Percentiles rank a stretch among this genome's conserved stretches.
phyloP scores from a whole-genome alignment of 441 rosid species.

The Gossypium schwendimanii region DNA sequence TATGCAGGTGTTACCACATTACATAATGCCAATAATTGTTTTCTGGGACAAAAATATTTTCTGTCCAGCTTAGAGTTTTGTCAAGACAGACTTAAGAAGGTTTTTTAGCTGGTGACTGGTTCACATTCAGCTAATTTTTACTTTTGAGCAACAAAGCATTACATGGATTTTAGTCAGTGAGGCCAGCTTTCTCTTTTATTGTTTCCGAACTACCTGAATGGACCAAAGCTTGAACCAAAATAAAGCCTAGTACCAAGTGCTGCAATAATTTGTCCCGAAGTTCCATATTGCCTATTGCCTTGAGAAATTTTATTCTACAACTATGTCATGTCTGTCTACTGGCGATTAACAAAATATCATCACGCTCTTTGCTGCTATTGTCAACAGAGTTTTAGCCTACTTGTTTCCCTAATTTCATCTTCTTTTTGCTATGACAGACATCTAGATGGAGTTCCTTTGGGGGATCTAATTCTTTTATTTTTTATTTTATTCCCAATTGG shows the following conservation, averaged over 20 bases:
- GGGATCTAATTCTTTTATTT: background rate
- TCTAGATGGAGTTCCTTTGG: background rate
- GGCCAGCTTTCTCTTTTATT: background rate
- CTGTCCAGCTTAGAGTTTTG: background rate
- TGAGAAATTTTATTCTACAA: background rate
- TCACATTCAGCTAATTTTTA: background rate
- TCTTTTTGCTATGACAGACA: background rate
- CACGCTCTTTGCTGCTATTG: background rate
- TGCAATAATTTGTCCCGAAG: background rate
- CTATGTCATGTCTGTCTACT: background rate
- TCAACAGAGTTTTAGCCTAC: background rate
- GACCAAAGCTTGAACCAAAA: background rate
- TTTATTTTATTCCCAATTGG: background rate
- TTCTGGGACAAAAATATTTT: background rate
- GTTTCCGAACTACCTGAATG: background rate
- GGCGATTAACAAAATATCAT: background rate
- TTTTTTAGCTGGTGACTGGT: background rate
- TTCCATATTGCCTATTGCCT: background rate
- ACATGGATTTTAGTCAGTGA: background rate
- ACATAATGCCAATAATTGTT: background rate
- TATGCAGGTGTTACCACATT: slow-evolving; percentile 50
- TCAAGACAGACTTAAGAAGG: background rate
- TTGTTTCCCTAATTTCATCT: background rate
- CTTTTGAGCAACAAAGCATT: background rate
- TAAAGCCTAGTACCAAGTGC: background rate